Conservation (phyloP, 768 basidiomycete genomes). For the Trametes punicea region DNA sequence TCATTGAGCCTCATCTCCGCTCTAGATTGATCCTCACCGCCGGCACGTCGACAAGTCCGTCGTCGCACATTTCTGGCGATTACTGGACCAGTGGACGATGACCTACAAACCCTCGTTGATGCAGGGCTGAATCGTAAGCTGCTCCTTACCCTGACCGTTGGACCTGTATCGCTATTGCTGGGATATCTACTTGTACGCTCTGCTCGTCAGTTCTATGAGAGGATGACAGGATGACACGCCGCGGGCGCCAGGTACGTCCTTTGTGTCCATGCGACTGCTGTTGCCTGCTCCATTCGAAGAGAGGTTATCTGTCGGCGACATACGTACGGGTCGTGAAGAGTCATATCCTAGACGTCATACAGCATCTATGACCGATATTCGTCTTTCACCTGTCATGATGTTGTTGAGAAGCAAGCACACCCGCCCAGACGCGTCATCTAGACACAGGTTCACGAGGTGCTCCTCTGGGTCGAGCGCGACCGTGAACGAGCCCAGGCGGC, state of each 20-base stretch:
- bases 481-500: slow-evolving; percentile 10
- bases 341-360: neutral
- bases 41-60: slow-evolving; percentile 93
- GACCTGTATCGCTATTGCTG: neutral
- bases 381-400: slow-evolving; percentile 11
- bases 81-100: slow-evolving; percentile 81
- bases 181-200: neutral
- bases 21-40: slow-evolving; percentile 83
- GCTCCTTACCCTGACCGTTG: neutral
- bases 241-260: neutral
- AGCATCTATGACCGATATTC: slow-evolving; percentile 17
- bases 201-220: neutral
- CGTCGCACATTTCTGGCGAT: slow-evolving; percentile 95
- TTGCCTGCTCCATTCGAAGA: neutral
- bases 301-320: neutral
- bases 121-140: slow-evolving; percentile 31
- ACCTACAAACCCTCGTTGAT: slow-evolving; percentile 78
- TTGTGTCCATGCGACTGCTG: neutral
- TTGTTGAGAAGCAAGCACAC: slow-evolving; percentile 17
- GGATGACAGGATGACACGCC: neutral
- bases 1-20: neutral
- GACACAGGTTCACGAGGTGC: slow-evolving; percentile 16
- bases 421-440: slow-evolving; percentile 15
- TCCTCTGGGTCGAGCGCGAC: slow-evolving; percentile 14
- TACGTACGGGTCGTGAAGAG: neutral